Evolutionary conservation across 2,329 filamentous ascomycete genomes (phyloP).

Genomic region (Chaetomium strumarium): DNA sequence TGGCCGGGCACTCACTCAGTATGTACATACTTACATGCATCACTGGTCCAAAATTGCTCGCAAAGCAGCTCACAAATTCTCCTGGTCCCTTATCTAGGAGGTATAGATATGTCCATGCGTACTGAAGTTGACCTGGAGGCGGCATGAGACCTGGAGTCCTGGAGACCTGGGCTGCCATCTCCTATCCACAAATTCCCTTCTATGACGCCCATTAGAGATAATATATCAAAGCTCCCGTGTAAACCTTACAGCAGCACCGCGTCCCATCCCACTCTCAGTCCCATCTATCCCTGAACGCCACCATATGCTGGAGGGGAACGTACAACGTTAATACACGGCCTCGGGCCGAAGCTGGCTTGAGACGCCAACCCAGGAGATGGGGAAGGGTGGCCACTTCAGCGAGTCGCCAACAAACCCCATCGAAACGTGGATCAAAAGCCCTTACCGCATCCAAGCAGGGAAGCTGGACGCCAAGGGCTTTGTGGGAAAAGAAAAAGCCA

Average conservation of each 20-base stretch:
- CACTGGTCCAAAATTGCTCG: too few relatives aligned
- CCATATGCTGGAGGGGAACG: constrained; percentile 1
- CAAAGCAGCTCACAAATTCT: too few relatives aligned
- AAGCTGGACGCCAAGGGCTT: background rate
- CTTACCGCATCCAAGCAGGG: background rate
- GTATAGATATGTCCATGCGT: too few relatives aligned
- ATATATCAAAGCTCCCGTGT: too few relatives aligned
- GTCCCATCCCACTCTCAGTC: background rate
- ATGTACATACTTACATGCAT: too few relatives aligned
- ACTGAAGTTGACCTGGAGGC: too few relatives aligned
- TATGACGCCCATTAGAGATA: too few relatives aligned
- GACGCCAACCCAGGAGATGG: background rate
- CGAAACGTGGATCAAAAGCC: constrained; percentile 5
- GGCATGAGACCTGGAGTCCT: too few relatives aligned
- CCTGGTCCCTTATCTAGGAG: too few relatives aligned
- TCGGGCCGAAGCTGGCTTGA: constrained; percentile 10
- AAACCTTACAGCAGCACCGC: background rate
- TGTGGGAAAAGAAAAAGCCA: background rate
- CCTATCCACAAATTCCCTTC: too few relatives aligned
- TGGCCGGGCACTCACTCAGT: too few relatives aligned
- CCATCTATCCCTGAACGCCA: background rate
- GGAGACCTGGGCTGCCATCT: too few relatives aligned
- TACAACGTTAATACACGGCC: constrained; percentile 23
- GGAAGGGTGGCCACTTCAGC: background rate
- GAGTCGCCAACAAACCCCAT: background rate